Evolutionary conservation across 306 rosid genomes (phyloP).

Genomic region (Pyrus betulifolia): DNA sequence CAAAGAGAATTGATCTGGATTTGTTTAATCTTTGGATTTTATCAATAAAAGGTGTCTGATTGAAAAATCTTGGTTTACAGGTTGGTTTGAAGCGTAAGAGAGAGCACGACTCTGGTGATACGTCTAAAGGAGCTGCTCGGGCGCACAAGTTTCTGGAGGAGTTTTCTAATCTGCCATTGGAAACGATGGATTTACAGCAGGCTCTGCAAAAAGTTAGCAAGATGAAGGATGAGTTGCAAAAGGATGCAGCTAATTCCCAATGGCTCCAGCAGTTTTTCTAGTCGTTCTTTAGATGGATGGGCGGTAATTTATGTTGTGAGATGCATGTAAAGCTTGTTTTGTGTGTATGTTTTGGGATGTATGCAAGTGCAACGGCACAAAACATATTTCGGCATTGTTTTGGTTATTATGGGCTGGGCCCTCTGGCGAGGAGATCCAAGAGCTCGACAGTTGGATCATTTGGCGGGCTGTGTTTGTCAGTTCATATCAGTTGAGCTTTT

Average conservation of each 20-base stretch:
- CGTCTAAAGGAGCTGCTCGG: conserved; percentile 59
- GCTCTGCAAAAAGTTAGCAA: conserved; percentile 50
- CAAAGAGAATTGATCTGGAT: no score
- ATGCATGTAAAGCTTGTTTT: conserved; percentile 23
- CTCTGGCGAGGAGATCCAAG: no score
- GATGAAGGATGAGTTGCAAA: conserved; percentile 61
- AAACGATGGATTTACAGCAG: conserved; percentile 59
- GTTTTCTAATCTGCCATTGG: conserved; percentile 65
- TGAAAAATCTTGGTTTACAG: conserved; percentile 29
- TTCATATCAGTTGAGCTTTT: no score
- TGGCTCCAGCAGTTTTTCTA: conserved; percentile 81
- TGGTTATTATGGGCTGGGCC: background rate
- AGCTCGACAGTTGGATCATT: no score
- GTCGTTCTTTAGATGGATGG: conserved; percentile 7
- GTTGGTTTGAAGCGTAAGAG: conserved; percentile 69
- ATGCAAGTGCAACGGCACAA: background rate
- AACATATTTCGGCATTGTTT: background rate
- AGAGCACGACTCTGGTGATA: conserved; percentile 51
- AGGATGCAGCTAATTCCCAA: conserved; percentile 51
- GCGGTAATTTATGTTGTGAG: conserved; percentile 12
- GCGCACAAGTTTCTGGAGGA: conserved; percentile 67
- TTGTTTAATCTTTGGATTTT: no score
- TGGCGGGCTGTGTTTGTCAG: no score
- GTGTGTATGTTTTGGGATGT: conserved; percentile 1
- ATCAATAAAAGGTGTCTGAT: background rate